Evolutionary conservation across 176 grass and related monocot genomes (phyloP).

Genomic region (Oropetium thomaeum): DNA sequence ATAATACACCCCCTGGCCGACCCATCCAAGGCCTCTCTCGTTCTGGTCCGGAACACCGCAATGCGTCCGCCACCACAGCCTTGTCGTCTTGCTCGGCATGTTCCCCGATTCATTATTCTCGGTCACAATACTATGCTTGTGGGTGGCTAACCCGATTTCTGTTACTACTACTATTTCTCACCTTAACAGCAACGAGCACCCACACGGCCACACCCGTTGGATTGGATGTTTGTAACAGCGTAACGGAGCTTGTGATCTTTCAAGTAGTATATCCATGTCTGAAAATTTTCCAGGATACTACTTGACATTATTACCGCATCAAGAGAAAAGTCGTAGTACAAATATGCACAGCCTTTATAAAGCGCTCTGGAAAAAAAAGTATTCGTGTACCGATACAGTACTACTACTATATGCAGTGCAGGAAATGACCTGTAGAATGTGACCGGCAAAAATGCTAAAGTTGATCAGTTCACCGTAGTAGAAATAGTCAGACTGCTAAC

Average conservation of each 20-base stretch:
- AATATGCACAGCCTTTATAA: neutral
- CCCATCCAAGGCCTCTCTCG: conserved; percentile 1
- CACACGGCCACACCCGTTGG: too few species aligned
- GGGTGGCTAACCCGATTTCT: neutral
- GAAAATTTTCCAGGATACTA: neutral
- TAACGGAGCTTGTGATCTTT: neutral
- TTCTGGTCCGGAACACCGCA: neutral
- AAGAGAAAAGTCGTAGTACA: neutral
- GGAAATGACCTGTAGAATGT: neutral
- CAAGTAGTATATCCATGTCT: too few species aligned
- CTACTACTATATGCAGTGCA: too few species aligned
- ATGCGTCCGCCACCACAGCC: neutral
- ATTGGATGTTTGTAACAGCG: neutral
- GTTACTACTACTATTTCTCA: too few species aligned
- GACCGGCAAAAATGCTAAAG: neutral
- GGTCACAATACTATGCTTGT: too few species aligned
- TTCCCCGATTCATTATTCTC: neutral
- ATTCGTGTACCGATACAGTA: neutral
- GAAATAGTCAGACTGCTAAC: neutral
- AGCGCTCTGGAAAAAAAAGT: neutral
- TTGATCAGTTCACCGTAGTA: neutral
- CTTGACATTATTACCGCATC: neutral
- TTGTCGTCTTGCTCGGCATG: neutral
- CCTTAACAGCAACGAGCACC: neutral
- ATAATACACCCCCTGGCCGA: neutral